Evolutionary conservation across 371 early-diverging fungal genomes (phyloP).

Genomic region (Batrachochytrium dendrobatidis): DNA sequence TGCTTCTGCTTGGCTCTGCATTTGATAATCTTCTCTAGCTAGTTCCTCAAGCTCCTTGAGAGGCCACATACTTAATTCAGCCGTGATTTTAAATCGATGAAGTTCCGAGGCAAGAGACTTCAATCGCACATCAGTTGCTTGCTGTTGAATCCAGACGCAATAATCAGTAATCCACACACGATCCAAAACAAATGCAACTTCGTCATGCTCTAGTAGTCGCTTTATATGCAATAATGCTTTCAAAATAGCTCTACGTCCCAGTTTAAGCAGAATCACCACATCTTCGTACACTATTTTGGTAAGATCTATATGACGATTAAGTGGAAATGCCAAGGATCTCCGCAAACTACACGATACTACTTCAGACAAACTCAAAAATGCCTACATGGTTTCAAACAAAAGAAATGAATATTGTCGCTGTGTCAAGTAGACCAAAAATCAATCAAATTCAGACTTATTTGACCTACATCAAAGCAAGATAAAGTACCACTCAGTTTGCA

Average conservation of each 20-base stretch:
- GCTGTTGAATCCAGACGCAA: slow-evolving; percentile 94
- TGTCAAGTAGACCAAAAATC: neutral
- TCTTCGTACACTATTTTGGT: slow-evolving; percentile 66
- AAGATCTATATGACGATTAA: slow-evolving; percentile 71
- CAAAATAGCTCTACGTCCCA: slow-evolving; percentile 75
- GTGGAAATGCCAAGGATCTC: slow-evolving; percentile 76
- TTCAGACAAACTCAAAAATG: neutral
- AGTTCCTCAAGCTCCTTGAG: slow-evolving; percentile 59
- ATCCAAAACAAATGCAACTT: slow-evolving; percentile 75
- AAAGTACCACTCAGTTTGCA: slow-evolving; percentile 75
- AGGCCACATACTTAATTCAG: slow-evolving; percentile 63
- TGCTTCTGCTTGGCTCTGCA: no score
- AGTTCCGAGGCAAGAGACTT: slow-evolving; percentile 71
- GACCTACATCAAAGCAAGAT: slow-evolving; percentile 65
- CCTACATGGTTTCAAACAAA: neutral
- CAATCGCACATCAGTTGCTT: slow-evolving; percentile 28
- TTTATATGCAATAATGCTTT: slow-evolving; percentile 72
- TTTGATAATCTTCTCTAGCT: slow-evolving; percentile 8
- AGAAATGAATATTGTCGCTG: neutral
- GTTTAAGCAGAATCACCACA: slow-evolving; percentile 68
- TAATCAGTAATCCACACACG: slow-evolving; percentile 90
- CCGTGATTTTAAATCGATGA: slow-evolving; percentile 59
- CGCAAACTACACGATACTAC: slow-evolving; percentile 29
- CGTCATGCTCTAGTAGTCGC: slow-evolving; percentile 74
- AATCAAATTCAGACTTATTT: neutral